Evolutionary conservation across 1,139 yeast species (phyloP), one percentile per base, ranked within the genome.

Genomic region (Zygosaccharomyces sapae): DNA sequence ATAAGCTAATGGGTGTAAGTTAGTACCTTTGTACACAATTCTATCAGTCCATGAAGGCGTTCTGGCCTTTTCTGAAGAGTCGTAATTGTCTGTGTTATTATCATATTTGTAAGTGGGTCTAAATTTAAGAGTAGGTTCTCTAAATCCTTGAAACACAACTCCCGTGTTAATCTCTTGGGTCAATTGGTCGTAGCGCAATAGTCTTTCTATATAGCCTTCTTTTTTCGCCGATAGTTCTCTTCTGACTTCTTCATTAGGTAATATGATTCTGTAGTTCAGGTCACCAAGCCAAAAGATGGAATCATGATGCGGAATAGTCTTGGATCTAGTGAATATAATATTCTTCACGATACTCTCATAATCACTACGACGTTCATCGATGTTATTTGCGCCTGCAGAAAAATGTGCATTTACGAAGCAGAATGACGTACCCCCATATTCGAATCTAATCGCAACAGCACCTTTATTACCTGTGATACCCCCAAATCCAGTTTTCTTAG

Each of bases 31-130:
- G 61, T 75, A 86, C 45, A 89, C 74, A 38, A 88, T 80, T 63
- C 97, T 74, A 66, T 92, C 98, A 7, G 97, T 90, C 98, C 98
- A 92, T 0, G 97, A 92, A 0, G 98, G 98, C 0, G 88, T 81
- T 56, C 98, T 77, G 58, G 85, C 92, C 66, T 92, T 92, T 61
- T 90, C 97, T 40, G 95, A 84, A 2, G 90, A 75, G 62, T 89
- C 97, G 56, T 92, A 92, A n/a, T 61, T 67, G 53, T 77, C 76
- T 1, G 89, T 79, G 2, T 95, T 95, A 50, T 84, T 81, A 64
- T 92, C 97, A 65, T 81, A 92, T 66, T 92, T 92, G 69, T 92
- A 92, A 2, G 98, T 92, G 4, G 98, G 98, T 4, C 80, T 74
- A 60, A 92, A 92, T 43, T 72, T 74, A 47, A 92, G 79, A 38